Evolutionary conservation across 306 rosid species (phyloP).

Genomic region (Cucurbita maxima): DNA sequence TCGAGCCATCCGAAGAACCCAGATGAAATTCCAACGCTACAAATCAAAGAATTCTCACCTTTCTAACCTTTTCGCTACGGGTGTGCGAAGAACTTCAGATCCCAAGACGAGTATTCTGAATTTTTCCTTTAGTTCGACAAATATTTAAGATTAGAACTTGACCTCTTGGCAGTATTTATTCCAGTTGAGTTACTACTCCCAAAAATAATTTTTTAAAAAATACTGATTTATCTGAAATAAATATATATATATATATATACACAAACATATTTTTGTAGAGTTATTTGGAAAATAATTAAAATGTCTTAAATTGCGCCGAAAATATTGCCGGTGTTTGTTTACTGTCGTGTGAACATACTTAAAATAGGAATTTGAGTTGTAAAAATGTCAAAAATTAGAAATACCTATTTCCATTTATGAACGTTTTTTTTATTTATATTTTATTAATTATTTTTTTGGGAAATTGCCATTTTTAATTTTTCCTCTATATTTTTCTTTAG

Average conservation of each 20-base stretch:
- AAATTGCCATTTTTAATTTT: too few species aligned
- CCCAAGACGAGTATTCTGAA: not conserved
- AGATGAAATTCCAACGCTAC: not conserved
- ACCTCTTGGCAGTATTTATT: too few species aligned
- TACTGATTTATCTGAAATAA: too few species aligned
- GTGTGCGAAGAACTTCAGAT: not conserved
- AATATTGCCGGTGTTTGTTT: not conserved
- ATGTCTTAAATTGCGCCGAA: not conserved
- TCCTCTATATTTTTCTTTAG: too few species aligned
- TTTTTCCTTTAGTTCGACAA: too few species aligned
- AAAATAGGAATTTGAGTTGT: not conserved
- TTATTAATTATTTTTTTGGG: too few species aligned
- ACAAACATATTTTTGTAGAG: not conserved
- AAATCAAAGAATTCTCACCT: not conserved
- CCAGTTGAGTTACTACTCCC: too few species aligned
- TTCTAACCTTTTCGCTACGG: not conserved
- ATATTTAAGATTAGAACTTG: too few species aligned
- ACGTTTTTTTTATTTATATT: too few species aligned
- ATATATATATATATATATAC: not conserved
- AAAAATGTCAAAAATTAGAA: not conserved
- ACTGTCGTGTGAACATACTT: not conserved
- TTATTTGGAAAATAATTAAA: not conserved
- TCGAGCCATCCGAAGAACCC: constrained; percentile 26
- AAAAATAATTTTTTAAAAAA: too few species aligned
- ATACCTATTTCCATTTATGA: too few species aligned